Percentiles rank a stretch among this genome's conserved stretches.
phyloP scores from a whole-genome alignment of 176 grass and related monocot species.

The Oropetium thomaeum region DNA sequence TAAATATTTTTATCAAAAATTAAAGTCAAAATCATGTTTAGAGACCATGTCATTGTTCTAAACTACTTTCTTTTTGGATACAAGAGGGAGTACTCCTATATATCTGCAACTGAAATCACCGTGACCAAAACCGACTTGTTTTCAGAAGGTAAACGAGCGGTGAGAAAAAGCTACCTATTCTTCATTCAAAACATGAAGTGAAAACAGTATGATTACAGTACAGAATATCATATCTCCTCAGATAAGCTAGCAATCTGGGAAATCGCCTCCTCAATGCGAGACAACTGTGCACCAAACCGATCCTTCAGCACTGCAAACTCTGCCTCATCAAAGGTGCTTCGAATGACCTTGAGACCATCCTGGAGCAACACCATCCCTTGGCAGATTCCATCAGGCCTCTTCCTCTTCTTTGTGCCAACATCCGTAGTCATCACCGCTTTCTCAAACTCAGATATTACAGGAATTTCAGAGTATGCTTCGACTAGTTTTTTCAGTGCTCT shows the following conservation, averaged over 20 bases:
- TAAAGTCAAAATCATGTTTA: too few relatives aligned
- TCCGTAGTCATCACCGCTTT: conserved; percentile 23
- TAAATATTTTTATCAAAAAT: too few relatives aligned
- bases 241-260: conserved; percentile 55
- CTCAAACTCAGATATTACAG: conserved; percentile 20
- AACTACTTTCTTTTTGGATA: too few relatives aligned
- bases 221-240: conserved; percentile 30
- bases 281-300: conserved; percentile 52
- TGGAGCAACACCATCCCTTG: conserved; percentile 72
- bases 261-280: conserved; percentile 56
- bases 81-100: too few relatives aligned
- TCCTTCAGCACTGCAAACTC: conserved; percentile 47
- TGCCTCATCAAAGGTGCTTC: conserved; percentile 35
- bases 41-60: too few relatives aligned
- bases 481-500: conserved; percentile 49
- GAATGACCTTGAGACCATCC: conserved; percentile 73
- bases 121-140: too few relatives aligned
- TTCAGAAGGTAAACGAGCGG: too few relatives aligned
- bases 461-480: conserved; percentile 6
- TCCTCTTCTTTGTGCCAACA: conserved; percentile 59
- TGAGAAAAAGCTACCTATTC: too few relatives aligned
- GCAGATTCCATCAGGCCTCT: conserved; percentile 54
- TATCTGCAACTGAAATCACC: too few relatives aligned
- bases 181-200: too few relatives aligned
- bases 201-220: background rate